Evolutionary conservation across 345 rosid genomes (phyloP).

Genomic region (Eucalyptus marginata): DNA sequence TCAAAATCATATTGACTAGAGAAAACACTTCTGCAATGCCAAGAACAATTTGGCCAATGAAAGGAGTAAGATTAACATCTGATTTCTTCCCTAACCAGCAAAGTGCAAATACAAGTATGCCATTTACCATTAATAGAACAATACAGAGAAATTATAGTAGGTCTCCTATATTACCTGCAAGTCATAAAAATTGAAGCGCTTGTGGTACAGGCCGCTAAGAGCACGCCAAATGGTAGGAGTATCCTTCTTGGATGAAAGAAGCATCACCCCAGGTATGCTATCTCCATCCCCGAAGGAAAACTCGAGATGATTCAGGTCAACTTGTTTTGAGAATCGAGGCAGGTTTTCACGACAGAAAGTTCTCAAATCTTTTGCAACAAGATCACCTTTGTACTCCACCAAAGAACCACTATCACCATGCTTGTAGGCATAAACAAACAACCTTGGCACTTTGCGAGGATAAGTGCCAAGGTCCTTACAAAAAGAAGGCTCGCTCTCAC

Average conservation of each 20-base stretch:
- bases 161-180: slow-evolving; percentile 34
- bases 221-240: slow-evolving; percentile 86
- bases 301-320: slow-evolving; percentile 32
- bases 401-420: slow-evolving; percentile 40
- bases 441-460: slow-evolving; percentile 44
- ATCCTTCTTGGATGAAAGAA: slow-evolving; percentile 74
- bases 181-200: slow-evolving; percentile 48
- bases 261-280: slow-evolving; percentile 46
- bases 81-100: not conserved
- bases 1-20: not conserved
- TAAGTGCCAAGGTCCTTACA: slow-evolving; percentile 55
- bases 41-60: not conserved
- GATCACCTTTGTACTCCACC: slow-evolving; percentile 63
- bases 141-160: not conserved
- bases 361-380: slow-evolving; percentile 40
- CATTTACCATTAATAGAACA: not conserved
- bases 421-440: slow-evolving; percentile 58
- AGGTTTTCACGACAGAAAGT: slow-evolving; percentile 68
- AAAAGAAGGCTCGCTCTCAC: slow-evolving; percentile 58
- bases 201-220: slow-evolving; percentile 69
- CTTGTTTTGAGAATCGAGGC: slow-evolving; percentile 60
- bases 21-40: not conserved
- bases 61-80: not conserved
- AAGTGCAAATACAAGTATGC: not conserved
- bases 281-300: slow-evolving; percentile 12